These are phyloP conservation scores for Mucor racemosus DNA, from an alignment of 371 early-diverging fungal species.

Conservation along the genomic window DNA sequence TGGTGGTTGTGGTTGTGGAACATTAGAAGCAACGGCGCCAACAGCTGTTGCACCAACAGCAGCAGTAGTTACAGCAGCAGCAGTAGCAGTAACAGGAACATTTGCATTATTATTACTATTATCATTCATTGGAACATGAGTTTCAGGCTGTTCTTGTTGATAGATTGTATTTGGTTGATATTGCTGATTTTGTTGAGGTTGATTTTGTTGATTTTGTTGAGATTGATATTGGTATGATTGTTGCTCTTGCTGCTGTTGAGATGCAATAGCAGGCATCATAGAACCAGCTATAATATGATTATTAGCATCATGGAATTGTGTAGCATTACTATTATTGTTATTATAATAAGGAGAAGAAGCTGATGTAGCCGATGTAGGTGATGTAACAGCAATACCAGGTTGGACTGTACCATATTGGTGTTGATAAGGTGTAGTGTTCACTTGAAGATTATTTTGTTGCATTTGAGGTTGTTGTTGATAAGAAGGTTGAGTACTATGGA, in stretches of 20 bases:
- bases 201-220: constrained; percentile 11
- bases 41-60: constrained; percentile 22
- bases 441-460: constrained; percentile 9
- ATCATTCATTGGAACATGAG: not conserved
- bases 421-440: constrained; percentile 8
- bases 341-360: constrained; percentile 14
- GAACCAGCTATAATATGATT: constrained; percentile 26
- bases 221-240: not conserved
- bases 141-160: constrained; percentile 1
- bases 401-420: constrained; percentile 23
- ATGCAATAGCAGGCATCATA: constrained; percentile 18
- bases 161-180: constrained; percentile 12
- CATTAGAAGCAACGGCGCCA: constrained; percentile 9
- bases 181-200: constrained; percentile 6
- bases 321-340: not conserved
- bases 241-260: constrained; percentile 1
- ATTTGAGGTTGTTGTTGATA: constrained; percentile 20
- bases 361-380: constrained; percentile 13
- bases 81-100: constrained; percentile 11
- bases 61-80: constrained; percentile 18
- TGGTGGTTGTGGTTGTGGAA: not conserved
- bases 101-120: constrained; percentile 12
- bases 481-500: constrained; percentile 7
- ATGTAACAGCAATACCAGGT: constrained; percentile 2
- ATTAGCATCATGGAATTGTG: constrained; percentile 24